Conservation (phyloP, 805 yeast genomes). For the Lipomyces spencermartinsiae region DNA sequence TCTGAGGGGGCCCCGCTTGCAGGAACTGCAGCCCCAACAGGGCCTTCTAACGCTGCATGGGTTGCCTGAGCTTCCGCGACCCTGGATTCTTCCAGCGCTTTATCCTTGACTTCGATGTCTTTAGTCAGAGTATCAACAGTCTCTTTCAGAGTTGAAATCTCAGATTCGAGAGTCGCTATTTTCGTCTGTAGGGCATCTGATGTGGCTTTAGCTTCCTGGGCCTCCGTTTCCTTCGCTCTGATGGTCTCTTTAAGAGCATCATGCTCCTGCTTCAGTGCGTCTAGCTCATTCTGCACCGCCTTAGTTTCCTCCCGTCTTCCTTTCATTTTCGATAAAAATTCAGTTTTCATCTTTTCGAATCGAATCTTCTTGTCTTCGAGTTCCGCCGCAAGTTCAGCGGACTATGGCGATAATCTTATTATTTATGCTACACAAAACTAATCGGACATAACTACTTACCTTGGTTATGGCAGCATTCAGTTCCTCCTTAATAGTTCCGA, state of each 20-base stretch:
- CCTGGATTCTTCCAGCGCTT: conserved; percentile 18
- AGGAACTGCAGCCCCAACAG: conserved; percentile 6
- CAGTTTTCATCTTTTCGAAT: conserved; percentile 35
- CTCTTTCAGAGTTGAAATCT: conserved; percentile 31
- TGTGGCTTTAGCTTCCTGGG: conserved; percentile 36
- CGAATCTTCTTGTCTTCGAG: conserved; percentile 2
- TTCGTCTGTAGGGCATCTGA: conserved; percentile 39
- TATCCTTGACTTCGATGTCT: conserved; percentile 27
- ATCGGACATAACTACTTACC: not conserved
- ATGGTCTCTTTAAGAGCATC: conserved; percentile 34
- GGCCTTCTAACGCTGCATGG: conserved; percentile 12
- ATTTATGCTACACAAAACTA: not conserved
- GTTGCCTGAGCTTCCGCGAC: conserved; percentile 18
- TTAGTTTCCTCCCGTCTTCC: conserved; percentile 24
- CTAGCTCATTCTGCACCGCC: conserved; percentile 33
- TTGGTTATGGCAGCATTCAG: not conserved
- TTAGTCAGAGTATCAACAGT: conserved; percentile 26
- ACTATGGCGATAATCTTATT: not conserved
- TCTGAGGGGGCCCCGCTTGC: conserved; percentile 30
- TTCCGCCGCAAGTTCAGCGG: not conserved
- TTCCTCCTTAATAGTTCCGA: conserved; percentile 17
- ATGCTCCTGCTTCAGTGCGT: conserved; percentile 37
- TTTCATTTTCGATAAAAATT: conserved; percentile 41
- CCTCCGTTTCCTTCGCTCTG: conserved; percentile 37
- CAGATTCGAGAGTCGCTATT: conserved; percentile 21